Evolutionary conservation across 1,139 yeast genomes (phyloP), one percentile per base, ranked within the genome.

Genomic region (Magnusiomyces ingens): DNA sequence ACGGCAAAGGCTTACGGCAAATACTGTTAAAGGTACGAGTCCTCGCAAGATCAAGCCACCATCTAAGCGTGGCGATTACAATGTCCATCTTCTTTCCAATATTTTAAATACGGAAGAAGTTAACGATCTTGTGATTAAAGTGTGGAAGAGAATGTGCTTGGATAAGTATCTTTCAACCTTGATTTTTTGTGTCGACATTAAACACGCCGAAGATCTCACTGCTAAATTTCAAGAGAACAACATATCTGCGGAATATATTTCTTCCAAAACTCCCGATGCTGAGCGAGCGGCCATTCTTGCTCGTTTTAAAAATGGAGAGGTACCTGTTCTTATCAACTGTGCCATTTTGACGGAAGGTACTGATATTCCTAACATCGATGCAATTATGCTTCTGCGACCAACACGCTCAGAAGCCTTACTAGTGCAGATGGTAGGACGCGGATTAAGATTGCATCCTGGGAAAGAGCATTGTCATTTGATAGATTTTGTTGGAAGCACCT

Each of bases 301-400:
- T 2, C 84, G 79, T 48, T 91, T 91, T 64, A 77, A 75, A 57
- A 62, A 69, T 1, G 91, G 95, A 0, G 64, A 75, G 17, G 75
- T 87, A 29, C 81, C 85, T 2, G 95, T 93, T 0, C 69, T 91
- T 32, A 79, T 94, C 68, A 93, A 93, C 64, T 95, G 96, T 64
- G 89, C 85, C 22, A 89, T 91, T 2, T 85, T 91, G 61, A 91
- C 96, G 0, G 99, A 93, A 67, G 99, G 99, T 0, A 89, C 98
- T 0, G 98, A 91, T 69, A 84, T 91, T 21, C 98, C 98, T 1
- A 84, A 84, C 59, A 85, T 91, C 55, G 98, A 91, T 65, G 84
- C 90, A 29, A 71, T 91, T 8, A 73, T 91, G 49, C 70, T 91
- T 37, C 86, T 89, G 3, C 72, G 97, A 44, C 97, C 97, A 0